These are phyloP conservation scores for Wickerhamomyces chambardii DNA, from an alignment of 805 yeast species.

Conservation along the genomic window DNA sequence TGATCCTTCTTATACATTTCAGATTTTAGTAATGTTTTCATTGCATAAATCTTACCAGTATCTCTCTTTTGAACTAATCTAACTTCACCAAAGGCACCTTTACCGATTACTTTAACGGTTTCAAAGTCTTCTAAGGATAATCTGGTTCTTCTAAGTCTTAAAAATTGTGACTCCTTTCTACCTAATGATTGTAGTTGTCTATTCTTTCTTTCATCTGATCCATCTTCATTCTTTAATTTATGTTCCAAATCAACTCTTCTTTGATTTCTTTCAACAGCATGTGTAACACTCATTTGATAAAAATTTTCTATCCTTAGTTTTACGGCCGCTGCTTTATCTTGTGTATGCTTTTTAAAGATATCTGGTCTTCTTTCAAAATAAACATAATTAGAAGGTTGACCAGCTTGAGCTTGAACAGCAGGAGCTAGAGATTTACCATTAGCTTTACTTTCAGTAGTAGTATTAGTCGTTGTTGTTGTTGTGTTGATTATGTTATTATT, in stretches of 20 bases:
- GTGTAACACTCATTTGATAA: slow-evolving; percentile 83
- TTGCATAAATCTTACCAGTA: slow-evolving; percentile 91
- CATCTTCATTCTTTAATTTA: slow-evolving; percentile 63
- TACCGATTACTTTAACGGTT: slow-evolving; percentile 96
- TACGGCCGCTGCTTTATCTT: slow-evolving; percentile 39
- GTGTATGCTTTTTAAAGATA: slow-evolving; percentile 18
- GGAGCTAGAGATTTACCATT: slow-evolving; percentile 4
- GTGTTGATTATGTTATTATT: slow-evolving; percentile 1
- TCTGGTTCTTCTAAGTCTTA: slow-evolving; percentile 83
- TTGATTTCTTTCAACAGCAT: slow-evolving; percentile 94
- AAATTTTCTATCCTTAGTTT: slow-evolving; percentile 75
- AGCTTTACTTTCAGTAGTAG: slow-evolving; percentile 3
- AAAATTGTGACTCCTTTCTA: slow-evolving; percentile 77
- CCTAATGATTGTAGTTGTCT: slow-evolving; percentile 77
- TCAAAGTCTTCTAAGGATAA: slow-evolving; percentile 93
- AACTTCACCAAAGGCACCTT: slow-evolving; percentile 99
- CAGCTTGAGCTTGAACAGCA: slow-evolving; percentile 8
- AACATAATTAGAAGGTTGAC: slow-evolving; percentile 11
- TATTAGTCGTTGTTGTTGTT: slow-evolving; percentile 1
- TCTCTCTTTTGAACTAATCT: slow-evolving; percentile 90
- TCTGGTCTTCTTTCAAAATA: slow-evolving; percentile 21
- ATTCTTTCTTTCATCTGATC: slow-evolving; percentile 62
- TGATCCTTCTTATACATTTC: slow-evolving; percentile 85
- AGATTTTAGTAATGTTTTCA: slow-evolving; percentile 83
- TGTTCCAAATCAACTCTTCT: slow-evolving; percentile 78